Evolutionary conservation across 2,329 filamentous ascomycete genomes (phyloP), one percentile per base, ranked within the genome.

Genomic region (Fusarium piperis): DNA sequence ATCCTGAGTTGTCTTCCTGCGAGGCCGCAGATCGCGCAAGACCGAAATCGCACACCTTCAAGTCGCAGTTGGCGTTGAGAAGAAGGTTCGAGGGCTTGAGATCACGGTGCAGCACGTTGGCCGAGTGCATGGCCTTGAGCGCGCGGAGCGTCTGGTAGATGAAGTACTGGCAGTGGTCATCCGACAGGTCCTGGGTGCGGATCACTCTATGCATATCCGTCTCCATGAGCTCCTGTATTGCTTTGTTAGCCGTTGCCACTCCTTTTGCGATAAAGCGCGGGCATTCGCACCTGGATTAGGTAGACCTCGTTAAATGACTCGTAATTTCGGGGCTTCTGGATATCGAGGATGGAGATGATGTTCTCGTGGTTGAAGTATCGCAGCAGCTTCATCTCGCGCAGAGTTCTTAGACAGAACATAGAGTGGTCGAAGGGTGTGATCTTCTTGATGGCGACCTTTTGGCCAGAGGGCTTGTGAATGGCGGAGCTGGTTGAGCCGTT

Each of bases 361-460:
- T 99, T 99, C 85, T 99, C 96, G 81, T 99, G 96, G 85, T 98
- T 99, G 87, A 99, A 99, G 85, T 99, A 98, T 78, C 96, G 90
- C 78, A 99, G 86, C 64, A 99, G 88, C 89, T 99, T 99, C 96
- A 99, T 99, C 85, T 99, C 96, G 83, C 96, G 94, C 74, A 99
- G 87, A 1, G 96, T 99, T 81, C 96, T 89, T 78, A 99, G 86
- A 82, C 95, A 98, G 88, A 98, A 98, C 95, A 98, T 98, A 81
- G 94, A 97, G 82, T 98, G 96, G 79, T 99, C 96, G 83, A 99
- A 99, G 7, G 96, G 96, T 0, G 95, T 98, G 79, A 99, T 99
- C 89, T 99, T 99, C 89, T 99, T 99, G 88, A 99, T 99, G 68
- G 96, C 96, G 67, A 99, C 96, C 85, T 98, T 98, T 84, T 99